phyloP scores from a whole-genome alignment of 352 stramenopile genomes.

The Phytophthora capsici region DNA sequence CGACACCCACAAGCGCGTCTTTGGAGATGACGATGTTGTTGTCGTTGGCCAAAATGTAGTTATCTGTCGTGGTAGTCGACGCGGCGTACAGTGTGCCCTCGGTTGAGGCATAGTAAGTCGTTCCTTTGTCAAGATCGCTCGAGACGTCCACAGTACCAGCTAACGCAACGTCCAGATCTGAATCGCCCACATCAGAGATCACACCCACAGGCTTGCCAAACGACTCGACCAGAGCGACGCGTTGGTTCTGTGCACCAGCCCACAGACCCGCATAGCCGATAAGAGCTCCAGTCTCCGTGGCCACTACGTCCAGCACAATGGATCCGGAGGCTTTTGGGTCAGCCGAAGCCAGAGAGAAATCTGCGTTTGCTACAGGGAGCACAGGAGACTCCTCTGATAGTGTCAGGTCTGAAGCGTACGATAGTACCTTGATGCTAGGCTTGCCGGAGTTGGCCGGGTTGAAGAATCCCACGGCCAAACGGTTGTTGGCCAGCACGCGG shows the following conservation, averaged over 20 bases:
- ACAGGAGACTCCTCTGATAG: conserved; percentile 59
- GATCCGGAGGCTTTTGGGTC: conserved; percentile 55
- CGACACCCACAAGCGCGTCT: conserved; percentile 73
- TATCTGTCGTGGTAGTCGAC: conserved; percentile 51
- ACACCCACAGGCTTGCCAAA: conserved; percentile 75
- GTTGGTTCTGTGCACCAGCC: conserved; percentile 64
- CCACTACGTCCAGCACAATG: conserved; percentile 67
- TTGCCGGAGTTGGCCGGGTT: conserved; percentile 79
- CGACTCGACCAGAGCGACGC: conserved; percentile 75
- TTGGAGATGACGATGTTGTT: conserved; percentile 83
- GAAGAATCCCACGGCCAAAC: conserved; percentile 70
- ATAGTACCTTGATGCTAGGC: conserved; percentile 78
- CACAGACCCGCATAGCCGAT: conserved; percentile 67
- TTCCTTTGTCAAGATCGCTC: conserved; percentile 48
- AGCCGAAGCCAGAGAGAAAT: conserved; percentile 67
- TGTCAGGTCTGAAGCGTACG: conserved; percentile 64
- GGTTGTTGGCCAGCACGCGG: conserved; percentile 56
- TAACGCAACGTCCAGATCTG: conserved; percentile 62
- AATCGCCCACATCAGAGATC: conserved; percentile 62
- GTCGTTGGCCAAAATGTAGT: conserved; percentile 70
- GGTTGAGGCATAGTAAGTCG: conserved; percentile 73
- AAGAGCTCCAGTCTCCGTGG: conserved; percentile 59
- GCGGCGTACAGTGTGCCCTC: conserved; percentile 64
- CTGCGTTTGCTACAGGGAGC: conserved; percentile 73
- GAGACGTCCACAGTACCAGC: conserved; percentile 65